These are phyloP conservation scores for Camellia oleifera DNA, from an alignment of 179 eudicot species.

Conservation along the genomic window DNA sequence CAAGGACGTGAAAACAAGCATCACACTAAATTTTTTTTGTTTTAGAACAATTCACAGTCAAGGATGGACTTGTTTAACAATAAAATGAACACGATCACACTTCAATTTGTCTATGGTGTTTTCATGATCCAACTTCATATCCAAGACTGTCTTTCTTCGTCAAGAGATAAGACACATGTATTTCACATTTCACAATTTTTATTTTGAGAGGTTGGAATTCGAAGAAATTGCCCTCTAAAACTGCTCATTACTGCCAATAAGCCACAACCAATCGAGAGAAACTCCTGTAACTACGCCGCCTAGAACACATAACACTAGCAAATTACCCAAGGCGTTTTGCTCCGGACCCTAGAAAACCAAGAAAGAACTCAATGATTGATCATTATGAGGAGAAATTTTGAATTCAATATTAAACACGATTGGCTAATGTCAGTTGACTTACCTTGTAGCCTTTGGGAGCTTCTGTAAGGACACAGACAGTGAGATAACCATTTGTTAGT, in stretches of 20 bases:
- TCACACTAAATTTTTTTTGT: too few species aligned
- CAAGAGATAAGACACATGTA: too few species aligned
- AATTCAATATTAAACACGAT: too few species aligned
- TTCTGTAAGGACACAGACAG: conserved; percentile 70
- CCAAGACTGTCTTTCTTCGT: too few species aligned
- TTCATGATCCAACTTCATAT: too few species aligned
- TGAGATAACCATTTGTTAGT: conserved; percentile 75
- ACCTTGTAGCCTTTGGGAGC: conserved; percentile 87
- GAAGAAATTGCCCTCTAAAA: conserved; percentile 22
- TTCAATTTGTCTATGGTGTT: too few species aligned
- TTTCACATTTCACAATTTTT: too few species aligned
- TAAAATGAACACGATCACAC: too few species aligned
- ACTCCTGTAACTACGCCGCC: conserved; percentile 73
- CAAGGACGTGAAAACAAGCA: too few species aligned
- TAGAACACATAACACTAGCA: conserved; percentile 62
- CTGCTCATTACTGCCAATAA: conserved; percentile 51
- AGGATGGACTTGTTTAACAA: too few species aligned
- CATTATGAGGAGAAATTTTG: neutral
- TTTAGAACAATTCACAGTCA: too few species aligned
- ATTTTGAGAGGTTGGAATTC: too few species aligned
- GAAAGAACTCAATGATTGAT: neutral
- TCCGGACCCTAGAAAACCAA: conserved; percentile 66
- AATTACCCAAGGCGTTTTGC: conserved; percentile 83
- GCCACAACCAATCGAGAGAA: conserved; percentile 86
- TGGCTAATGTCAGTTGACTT: conserved; percentile 9